A percentile compares a stretch with the other conserved stretches of the same genome.
Evolutionary conservation across 2,329 filamentous ascomycete species (phyloP).

Genomic region (Knoxdaviesia capensis): DNA sequence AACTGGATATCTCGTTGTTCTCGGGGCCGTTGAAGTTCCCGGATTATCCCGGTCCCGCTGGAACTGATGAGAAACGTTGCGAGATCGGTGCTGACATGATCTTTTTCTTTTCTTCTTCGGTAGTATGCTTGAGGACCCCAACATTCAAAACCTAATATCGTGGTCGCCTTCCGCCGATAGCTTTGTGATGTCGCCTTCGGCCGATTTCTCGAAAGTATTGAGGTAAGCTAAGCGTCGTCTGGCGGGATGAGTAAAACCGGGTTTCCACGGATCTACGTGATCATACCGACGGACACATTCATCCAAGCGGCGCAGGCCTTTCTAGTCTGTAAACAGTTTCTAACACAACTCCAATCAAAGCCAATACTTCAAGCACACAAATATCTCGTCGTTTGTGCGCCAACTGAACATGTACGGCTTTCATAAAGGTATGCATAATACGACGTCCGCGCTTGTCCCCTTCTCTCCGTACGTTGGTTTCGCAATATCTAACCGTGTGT

Average conservation of each 20-base stretch:
- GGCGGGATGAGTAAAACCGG: not conserved
- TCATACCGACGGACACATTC: not conserved
- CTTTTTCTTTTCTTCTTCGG: conserved; percentile 1
- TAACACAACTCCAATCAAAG: conserved; percentile 21
- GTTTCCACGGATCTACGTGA: not conserved
- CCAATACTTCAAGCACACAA: conserved; percentile 98
- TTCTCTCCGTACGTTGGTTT: not conserved
- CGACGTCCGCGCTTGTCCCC: not conserved
- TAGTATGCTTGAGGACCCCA: conserved; percentile 91
- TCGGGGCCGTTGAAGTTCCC: no score
- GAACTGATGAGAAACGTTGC: no score
- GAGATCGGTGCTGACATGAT: conserved; percentile 8
- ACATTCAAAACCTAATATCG: conserved; percentile 86
- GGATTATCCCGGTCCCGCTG: no score
- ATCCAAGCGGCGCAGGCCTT: not conserved
- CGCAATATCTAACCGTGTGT: not conserved
- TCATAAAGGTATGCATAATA: conserved; percentile 58
- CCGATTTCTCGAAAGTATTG: conserved; percentile 93
- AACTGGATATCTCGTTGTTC: no score
- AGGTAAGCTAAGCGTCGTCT: conserved; percentile 43
- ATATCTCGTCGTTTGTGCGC: conserved; percentile 94
- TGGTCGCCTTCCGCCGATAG: conserved; percentile 91
- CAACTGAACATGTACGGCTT: conserved; percentile 99
- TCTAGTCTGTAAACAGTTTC: not conserved
- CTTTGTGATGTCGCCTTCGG: conserved; percentile 96